Evolutionary conservation across 2,329 filamentous ascomycete species (phyloP).

Genomic region (Aspergillus caelatus): DNA sequence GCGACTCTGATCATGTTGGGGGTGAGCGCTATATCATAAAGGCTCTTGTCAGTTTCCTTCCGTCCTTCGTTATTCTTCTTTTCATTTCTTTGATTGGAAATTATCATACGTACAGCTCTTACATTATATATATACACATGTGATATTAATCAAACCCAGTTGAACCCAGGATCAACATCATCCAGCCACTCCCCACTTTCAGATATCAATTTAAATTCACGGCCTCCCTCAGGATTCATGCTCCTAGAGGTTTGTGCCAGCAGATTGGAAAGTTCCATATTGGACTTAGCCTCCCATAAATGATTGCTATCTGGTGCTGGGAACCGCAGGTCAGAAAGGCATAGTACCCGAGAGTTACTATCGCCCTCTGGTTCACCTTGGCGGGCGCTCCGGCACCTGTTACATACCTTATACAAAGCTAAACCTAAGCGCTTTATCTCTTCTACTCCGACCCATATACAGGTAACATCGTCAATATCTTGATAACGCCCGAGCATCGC

Average conservation of each 20-base stretch:
- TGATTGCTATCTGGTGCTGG: not conserved
- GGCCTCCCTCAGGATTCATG: not conserved
- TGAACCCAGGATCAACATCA: not conserved
- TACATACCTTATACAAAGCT: constrained; percentile 25
- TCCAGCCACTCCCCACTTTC: not conserved
- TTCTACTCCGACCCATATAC: constrained; percentile 26
- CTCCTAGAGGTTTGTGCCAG: not conserved
- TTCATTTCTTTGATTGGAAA: no score
- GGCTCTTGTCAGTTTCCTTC: no score
- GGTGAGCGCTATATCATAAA: no score
- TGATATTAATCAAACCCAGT: not conserved
- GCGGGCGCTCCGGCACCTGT: not conserved
- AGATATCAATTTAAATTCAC: not conserved
- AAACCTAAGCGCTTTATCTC: constrained; percentile 29
- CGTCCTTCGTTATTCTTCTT: no score
- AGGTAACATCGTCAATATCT: constrained; percentile 18
- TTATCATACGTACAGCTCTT: no score
- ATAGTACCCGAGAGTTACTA: not conserved
- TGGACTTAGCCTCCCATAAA: not conserved
- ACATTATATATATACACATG: not conserved
- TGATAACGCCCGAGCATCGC: constrained; percentile 23
- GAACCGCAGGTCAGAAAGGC: not conserved
- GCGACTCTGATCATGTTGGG: no score
- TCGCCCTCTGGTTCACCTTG: not conserved
- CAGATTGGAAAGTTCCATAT: not conserved